These are phyloP conservation scores for Populus alba DNA, from an alignment of 345 rosid species.

Conservation along the genomic window DNA sequence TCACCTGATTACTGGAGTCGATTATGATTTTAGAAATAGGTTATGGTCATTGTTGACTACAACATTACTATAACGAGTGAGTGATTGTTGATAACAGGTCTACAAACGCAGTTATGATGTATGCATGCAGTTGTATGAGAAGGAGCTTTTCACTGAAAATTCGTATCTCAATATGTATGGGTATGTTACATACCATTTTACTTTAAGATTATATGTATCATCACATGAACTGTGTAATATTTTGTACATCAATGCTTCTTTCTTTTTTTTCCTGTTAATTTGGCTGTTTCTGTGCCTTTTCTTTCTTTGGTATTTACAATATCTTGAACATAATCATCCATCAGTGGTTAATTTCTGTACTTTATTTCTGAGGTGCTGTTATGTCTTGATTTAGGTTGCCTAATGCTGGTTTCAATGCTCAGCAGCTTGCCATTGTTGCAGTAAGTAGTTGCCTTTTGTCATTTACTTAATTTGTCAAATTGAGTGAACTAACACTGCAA, in stretches of 20 bases:
- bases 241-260: background rate
- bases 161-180: constrained; percentile 78
- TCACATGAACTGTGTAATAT: background rate
- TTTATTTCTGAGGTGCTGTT: background rate
- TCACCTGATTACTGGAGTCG: background rate
- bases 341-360: background rate
- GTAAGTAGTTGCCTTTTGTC: constrained; percentile 41
- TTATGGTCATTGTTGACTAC: background rate
- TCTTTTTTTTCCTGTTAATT: constrained; percentile 3
- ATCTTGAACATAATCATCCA: background rate
- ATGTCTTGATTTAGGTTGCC: constrained; percentile 46
- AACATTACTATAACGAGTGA: background rate
- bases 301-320: background rate
- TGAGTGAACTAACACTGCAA: background rate
- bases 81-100: constrained; percentile 48
- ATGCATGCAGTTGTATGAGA: constrained; percentile 80
- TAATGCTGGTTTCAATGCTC: constrained; percentile 58
- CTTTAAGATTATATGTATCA: background rate
- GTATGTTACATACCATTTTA: constrained; percentile 40
- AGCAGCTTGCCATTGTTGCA: constrained; percentile 80
- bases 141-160: constrained; percentile 68
- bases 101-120: constrained; percentile 76
- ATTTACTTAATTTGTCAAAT: background rate
- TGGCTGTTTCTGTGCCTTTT: background rate
- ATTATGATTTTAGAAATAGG: background rate